Conservation (phyloP, 352 stramenopile species). For the Plasmopara viticola region DNA sequence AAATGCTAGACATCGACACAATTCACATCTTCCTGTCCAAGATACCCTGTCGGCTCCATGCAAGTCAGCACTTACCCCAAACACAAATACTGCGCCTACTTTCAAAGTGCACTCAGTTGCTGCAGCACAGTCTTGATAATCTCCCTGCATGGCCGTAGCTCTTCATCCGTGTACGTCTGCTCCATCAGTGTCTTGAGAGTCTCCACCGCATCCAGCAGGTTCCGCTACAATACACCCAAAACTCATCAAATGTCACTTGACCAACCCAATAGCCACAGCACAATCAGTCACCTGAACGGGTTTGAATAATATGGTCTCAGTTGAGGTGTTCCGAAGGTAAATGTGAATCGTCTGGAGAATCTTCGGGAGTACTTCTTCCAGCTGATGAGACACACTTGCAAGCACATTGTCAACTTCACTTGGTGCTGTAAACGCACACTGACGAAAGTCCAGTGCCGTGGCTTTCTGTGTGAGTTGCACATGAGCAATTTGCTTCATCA, state of each 20-base stretch:
- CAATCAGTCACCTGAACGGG: slow-evolving; percentile 50
- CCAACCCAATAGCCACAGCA: background rate
- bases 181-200: slow-evolving; percentile 52
- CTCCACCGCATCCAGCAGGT: slow-evolving; percentile 58
- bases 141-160: slow-evolving; percentile 38
- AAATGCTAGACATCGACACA: too few relatives aligned
- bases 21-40: too few relatives aligned
- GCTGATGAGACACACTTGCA: slow-evolving; percentile 28
- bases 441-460: slow-evolving; percentile 32
- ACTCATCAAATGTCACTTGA: slow-evolving; percentile 1
- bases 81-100: background rate
- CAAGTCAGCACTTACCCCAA: too few relatives aligned
- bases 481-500: slow-evolving; percentile 65
- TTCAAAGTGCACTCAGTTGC: slow-evolving; percentile 41
- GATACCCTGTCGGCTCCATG: too few relatives aligned
- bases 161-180: slow-evolving; percentile 46
- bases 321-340: slow-evolving; percentile 76
- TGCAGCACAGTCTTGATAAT: slow-evolving; percentile 36
- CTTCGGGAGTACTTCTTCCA: slow-evolving; percentile 34
- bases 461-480: slow-evolving; percentile 35
- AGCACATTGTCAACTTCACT: slow-evolving; percentile 43
- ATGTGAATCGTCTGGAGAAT: slow-evolving; percentile 57
- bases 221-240: slow-evolving; percentile 32
- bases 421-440: slow-evolving; percentile 40
- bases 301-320: slow-evolving; percentile 79